Conservation (phyloP, 2,329 filamentous ascomycete genomes). For the Colletotrichum eleusines region DNA sequence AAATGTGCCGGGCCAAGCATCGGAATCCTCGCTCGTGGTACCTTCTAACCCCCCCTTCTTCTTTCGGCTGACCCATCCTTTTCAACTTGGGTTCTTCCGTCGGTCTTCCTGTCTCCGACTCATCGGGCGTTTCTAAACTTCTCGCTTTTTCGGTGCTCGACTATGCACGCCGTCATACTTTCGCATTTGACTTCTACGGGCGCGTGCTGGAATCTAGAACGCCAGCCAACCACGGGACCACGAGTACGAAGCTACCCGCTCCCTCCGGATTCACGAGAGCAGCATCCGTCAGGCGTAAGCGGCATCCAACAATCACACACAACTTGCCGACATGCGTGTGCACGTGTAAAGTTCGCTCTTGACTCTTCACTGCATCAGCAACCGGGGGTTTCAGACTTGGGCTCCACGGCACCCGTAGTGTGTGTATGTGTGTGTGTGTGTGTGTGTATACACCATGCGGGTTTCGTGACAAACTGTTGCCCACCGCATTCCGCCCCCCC, state of each 20-base stretch:
- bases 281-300: conserved; percentile 16
- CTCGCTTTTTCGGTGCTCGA: conserved; percentile 27
- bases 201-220: conserved; percentile 28
- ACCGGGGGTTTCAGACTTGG: conserved; percentile 38
- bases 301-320: conserved; percentile 7
- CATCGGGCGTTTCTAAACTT: conserved; percentile 20
- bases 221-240: conserved; percentile 33
- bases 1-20: conserved; percentile 36
- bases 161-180: conserved; percentile 40
- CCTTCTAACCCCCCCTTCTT: neutral
- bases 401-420: conserved; percentile 33
- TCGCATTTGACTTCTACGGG: conserved; percentile 38
- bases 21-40: conserved; percentile 23
- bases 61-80: conserved; percentile 26
- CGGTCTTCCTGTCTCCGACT: conserved; percentile 32
- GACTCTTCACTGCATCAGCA: conserved; percentile 40
- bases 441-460: conserved; percentile 43
- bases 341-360: conserved; percentile 19
- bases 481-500: conserved; percentile 48
- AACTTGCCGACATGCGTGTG: conserved; percentile 11
- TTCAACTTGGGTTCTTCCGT: conserved; percentile 14
- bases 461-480: conserved; percentile 48
- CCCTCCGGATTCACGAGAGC: conserved; percentile 33
- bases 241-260: conserved; percentile 36
- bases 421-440: neutral